Conservation (phyloP, 2,329 filamentous ascomycete genomes). For the Colletotrichum abscissum region DNA sequence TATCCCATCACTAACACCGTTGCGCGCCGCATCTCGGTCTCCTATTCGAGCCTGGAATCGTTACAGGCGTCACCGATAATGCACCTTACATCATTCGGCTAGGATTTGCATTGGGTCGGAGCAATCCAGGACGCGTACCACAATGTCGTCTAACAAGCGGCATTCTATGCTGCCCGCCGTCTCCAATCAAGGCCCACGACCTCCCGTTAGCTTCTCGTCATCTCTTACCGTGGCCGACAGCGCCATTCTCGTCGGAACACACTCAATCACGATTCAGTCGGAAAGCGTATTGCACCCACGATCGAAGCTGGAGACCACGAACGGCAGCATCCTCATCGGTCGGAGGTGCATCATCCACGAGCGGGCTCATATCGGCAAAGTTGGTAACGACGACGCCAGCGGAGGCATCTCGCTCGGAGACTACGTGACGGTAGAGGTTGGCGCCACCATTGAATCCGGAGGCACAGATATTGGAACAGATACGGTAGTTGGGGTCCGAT, state of each 20-base stretch:
- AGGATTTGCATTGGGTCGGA: constrained; percentile 17
- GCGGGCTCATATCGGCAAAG: constrained; percentile 65
- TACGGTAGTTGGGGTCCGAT: constrained; percentile 68
- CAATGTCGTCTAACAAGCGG: constrained; percentile 61
- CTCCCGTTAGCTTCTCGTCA: constrained; percentile 71
- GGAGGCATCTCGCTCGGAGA: constrained; percentile 69
- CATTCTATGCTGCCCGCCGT: constrained; percentile 67
- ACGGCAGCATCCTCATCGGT: constrained; percentile 83
- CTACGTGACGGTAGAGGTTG: constrained; percentile 71
- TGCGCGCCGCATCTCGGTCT: constrained; percentile 4
- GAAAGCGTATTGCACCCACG: constrained; percentile 90
- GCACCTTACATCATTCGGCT: constrained; percentile 7
- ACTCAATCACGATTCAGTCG: constrained; percentile 82
- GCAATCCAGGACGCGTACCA: constrained; percentile 16
- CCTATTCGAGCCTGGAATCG: background rate
- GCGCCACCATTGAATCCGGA: constrained; percentile 70
- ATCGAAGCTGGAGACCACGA: constrained; percentile 79
- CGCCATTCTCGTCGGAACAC: constrained; percentile 73
- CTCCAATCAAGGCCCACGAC: constrained; percentile 65
- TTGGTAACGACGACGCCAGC: constrained; percentile 43
- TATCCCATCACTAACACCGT: constrained; percentile 14
- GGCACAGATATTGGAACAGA: constrained; percentile 72
- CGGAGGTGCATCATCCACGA: constrained; percentile 87
- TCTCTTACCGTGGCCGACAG: constrained; percentile 71
- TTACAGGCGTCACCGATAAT: constrained; percentile 10